These are phyloP conservation scores for Paramecium sonneborni DNA, from an alignment of 73 alveolate genomes.

Conservation along the genomic window DNA sequence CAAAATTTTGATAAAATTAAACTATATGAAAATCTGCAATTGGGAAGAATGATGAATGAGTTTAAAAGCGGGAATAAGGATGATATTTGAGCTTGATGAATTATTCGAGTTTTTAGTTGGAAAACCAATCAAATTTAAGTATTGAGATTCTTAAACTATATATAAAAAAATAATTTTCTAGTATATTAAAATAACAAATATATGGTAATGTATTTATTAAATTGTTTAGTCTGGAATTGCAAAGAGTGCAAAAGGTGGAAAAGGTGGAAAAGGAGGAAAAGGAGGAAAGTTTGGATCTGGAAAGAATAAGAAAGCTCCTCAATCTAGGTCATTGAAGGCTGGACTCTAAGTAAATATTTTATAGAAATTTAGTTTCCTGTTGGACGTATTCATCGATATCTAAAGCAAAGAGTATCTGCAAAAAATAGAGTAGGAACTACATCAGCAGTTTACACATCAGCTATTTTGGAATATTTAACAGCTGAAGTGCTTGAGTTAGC, in stretches of 20 bases:
- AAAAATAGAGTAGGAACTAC: conserved; percentile 99
- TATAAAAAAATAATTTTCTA: neutral
- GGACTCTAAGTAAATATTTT: conserved; percentile 87
- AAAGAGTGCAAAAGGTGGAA: conserved; percentile 80
- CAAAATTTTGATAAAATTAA: neutral
- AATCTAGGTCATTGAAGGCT: conserved; percentile 96
- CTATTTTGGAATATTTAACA: conserved; percentile 97
- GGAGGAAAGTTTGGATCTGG: conserved; percentile 89
- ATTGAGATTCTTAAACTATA: conserved; percentile 24
- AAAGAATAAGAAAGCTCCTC: conserved; percentile 93
- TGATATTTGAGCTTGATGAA: neutral
- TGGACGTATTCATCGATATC: conserved; percentile 98
- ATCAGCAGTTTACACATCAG: conserved; percentile 99
- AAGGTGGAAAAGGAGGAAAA: conserved; percentile 93
- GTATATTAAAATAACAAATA: conserved; percentile 19
- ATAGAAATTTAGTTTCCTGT: conserved; percentile 91
- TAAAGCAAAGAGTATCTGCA: conserved; percentile 90
- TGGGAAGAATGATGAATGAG: neutral
- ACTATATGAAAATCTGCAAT: neutral
- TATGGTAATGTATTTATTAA: neutral
- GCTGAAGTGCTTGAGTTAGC: conserved; percentile 99
- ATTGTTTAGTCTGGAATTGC: conserved; percentile 50
- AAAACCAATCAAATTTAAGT: conserved; percentile 59
- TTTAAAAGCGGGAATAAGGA: neutral
- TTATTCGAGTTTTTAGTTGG: neutral